A percentile compares a stretch with the other conserved stretches of the same genome.
Evolutionary conservation across 116 monocot genomes (phyloP).

Genomic region (Phalaenopsis hybrid): DNA sequence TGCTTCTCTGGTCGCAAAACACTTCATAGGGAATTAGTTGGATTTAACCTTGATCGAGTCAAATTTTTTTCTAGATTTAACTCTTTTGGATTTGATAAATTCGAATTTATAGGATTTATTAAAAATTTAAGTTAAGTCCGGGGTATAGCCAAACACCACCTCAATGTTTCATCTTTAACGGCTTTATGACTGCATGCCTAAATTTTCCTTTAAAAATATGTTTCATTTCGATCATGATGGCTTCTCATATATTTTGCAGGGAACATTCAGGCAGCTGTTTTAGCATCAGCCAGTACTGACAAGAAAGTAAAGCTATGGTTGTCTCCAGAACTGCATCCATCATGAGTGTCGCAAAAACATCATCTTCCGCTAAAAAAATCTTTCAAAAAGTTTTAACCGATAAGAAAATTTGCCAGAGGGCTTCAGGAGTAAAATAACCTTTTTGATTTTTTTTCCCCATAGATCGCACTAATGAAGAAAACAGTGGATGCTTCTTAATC

Average conservation of each 20-base stretch:
- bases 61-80: too few relatives aligned
- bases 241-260: conserved; percentile 24
- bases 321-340: conserved; percentile 37
- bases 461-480: neutral
- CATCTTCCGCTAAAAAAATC: neutral
- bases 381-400: neutral
- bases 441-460: neutral
- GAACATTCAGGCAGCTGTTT: conserved; percentile 26
- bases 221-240: too few relatives aligned
- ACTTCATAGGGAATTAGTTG: too few relatives aligned
- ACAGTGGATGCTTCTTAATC: neutral
- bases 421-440: neutral
- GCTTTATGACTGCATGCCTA: too few relatives aligned
- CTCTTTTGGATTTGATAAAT: too few relatives aligned
- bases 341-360: conserved; percentile 6
- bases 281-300: conserved; percentile 64
- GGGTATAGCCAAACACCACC: too few relatives aligned
- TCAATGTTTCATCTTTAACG: too few relatives aligned
- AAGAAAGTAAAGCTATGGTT: conserved; percentile 85
- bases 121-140: too few relatives aligned
- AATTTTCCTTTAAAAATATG: too few relatives aligned
- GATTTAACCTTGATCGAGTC: too few relatives aligned
- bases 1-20: too few relatives aligned
- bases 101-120: too few relatives aligned
- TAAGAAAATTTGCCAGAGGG: neutral